Base-by-base conservation (phyloP, 2,329 filamentous ascomycete genomes). In the Neocucurbitaria cava region DNA sequence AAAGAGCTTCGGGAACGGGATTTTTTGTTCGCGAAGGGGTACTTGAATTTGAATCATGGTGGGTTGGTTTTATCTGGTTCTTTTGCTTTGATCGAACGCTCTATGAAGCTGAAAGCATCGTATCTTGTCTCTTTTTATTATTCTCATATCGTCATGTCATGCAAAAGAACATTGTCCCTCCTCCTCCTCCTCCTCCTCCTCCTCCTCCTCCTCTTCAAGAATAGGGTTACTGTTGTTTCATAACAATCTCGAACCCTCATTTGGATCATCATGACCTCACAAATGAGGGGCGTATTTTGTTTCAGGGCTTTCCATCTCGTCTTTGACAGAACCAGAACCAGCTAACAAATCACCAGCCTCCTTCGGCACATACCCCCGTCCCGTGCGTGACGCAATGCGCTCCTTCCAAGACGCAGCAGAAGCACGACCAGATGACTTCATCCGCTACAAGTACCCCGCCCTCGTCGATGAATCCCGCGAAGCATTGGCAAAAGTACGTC, bases 1-100 rank as follows among this genome's bases (percentile, higher is more conserved):
- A 79, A 77, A 50, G 73, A 78, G 30, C 76, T 89, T 65, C 80
- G 82, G 52, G 64, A 69, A 46, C 82, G 87, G 58, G 82, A 90
- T 33, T 95, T 94, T 71, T 76, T 86, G n/a, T 85, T 93, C 54
- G 85, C 87, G 43, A 81, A 85, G 0, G 79, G 80, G n/a, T 92
- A 86, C 72, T 82, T 80, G 46, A 92, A 92, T 69, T 78, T 96
- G 48, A 96, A 96, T 73, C 89, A 96, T 70, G 91, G 90, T 90
- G n/a, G 17, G 41, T 42, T 39, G 21, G 18, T 21, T 21, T 21
- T 13, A 18, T 21, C n/a, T 21, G 10, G 5, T 4, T 6, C 4
- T 38, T 20, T 8, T 3, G 9, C 13, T 31, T 39, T 13, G 36
- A 39, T n/a, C n/a, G n/a, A n/a, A n/a, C n/a, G n/a, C n/a, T n/a